phyloP scores from a whole-genome alignment of 352 stramenopile genomes.

The Globisporangium cylindrosporum region DNA sequence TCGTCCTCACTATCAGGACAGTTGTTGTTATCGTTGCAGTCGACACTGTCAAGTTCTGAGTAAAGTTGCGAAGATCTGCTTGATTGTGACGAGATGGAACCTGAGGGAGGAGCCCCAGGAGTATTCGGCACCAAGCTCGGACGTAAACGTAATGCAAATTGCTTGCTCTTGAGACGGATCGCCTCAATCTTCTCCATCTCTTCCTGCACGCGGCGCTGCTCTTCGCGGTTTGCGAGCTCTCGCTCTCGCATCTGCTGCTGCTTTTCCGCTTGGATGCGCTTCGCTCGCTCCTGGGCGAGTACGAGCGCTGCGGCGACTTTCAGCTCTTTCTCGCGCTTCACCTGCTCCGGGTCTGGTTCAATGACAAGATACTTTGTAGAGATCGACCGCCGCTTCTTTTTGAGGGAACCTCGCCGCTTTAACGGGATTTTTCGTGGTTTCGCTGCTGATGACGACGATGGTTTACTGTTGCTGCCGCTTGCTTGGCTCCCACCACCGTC shows the following conservation, averaged over 20 bases:
- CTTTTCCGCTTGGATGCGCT: slow-evolving; percentile 26
- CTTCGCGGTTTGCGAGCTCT: slow-evolving; percentile 22
- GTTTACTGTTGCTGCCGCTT: neutral
- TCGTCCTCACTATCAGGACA: neutral
- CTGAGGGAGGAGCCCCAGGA: slow-evolving; percentile 3
- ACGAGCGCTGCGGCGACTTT: slow-evolving; percentile 35
- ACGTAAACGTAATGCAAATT: slow-evolving; percentile 16
- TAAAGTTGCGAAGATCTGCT: neutral
- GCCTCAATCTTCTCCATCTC: slow-evolving; percentile 44
- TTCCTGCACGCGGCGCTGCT: slow-evolving; percentile 26
- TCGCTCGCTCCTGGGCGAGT: slow-evolving; percentile 36
- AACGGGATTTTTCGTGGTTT: neutral
- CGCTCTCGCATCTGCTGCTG: slow-evolving; percentile 22
- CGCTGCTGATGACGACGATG: neutral
- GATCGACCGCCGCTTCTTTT: slow-evolving; percentile 1
- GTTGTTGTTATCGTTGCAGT: neutral
- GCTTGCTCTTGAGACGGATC: slow-evolving; percentile 19
- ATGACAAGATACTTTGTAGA: neutral
- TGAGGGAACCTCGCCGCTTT: slow-evolving; percentile 9
- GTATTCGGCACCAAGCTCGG: neutral
- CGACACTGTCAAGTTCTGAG: too few species aligned
- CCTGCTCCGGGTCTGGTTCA: slow-evolving; percentile 14
- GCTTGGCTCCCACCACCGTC: neutral
- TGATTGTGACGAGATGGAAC: slow-evolving; percentile 1
- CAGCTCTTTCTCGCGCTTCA: slow-evolving; percentile 25